Conservation (phyloP, 176 grass and related monocot species). For the Dendrocalamus sinicus region DNA sequence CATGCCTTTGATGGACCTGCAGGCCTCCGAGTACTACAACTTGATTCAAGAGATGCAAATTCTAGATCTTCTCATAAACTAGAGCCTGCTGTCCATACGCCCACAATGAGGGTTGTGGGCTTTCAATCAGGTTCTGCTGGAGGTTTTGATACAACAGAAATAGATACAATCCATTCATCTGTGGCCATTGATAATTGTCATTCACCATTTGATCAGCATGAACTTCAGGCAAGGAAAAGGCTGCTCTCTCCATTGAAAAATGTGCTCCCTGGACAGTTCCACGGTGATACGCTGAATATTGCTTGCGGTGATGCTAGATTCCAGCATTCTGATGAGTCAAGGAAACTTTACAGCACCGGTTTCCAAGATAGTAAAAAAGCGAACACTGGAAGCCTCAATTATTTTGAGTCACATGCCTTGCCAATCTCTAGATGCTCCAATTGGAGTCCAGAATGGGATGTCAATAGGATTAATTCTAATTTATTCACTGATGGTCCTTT, state of each 20-base stretch:
- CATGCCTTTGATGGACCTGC: constrained; percentile 20
- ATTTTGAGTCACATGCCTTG: constrained; percentile 39
- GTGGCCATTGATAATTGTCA: constrained; percentile 26
- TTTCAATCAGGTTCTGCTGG: constrained; percentile 59
- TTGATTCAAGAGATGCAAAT: constrained; percentile 48
- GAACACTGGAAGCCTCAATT: constrained; percentile 60
- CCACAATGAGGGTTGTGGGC: constrained; percentile 69
- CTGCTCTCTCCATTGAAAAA: constrained; percentile 80
- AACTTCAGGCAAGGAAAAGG: constrained; percentile 63
- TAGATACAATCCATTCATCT: constrained; percentile 39
- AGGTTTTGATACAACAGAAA: constrained; percentile 31
- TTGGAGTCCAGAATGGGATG: constrained; percentile 45
- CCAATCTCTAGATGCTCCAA: constrained; percentile 45
- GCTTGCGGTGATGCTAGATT: constrained; percentile 54
- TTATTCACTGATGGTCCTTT: constrained; percentile 85
- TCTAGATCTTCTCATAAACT: constrained; percentile 47
- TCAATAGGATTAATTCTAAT: constrained; percentile 54
- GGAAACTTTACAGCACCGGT: constrained; percentile 44
- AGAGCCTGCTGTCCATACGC: constrained; percentile 41
- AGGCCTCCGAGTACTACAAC: constrained; percentile 41
- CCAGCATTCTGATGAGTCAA: constrained; percentile 38
- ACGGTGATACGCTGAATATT: constrained; percentile 74
- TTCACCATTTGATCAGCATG: constrained; percentile 47
- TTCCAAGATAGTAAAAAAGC: constrained; percentile 71
- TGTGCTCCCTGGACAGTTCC: constrained; percentile 60